Conservation (phyloP, 2,329 filamentous ascomycete genomes). For the Helicocarpus griseus region DNA sequence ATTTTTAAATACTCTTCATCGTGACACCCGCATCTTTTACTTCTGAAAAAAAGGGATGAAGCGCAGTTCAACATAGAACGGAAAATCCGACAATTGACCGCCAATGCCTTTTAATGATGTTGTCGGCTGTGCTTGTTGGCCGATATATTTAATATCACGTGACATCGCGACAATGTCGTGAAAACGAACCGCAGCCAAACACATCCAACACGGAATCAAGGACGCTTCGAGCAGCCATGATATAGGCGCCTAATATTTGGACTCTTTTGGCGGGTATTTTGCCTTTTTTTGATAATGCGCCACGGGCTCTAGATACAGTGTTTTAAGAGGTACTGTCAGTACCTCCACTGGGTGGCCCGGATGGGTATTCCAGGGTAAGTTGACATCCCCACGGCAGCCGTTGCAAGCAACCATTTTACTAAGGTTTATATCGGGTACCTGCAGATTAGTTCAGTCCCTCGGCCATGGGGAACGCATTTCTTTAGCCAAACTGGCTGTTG, state of each 20-base stretch:
- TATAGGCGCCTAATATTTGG: neutral
- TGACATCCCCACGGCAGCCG: neutral
- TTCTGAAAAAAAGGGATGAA: neutral
- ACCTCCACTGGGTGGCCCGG: constrained; percentile 1
- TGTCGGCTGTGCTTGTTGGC: too few relatives aligned
- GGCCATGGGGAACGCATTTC: constrained; percentile 70
- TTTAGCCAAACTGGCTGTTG: constrained; percentile 69
- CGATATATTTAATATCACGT: neutral
- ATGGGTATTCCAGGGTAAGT: constrained; percentile 40
- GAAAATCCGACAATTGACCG: neutral
- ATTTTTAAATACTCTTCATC: neutral
- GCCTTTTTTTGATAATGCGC: neutral
- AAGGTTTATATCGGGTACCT: constrained; percentile 9
- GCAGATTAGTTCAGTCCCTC: constrained; percentile 82
- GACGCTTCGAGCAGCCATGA: neutral
- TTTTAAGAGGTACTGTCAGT: neutral
- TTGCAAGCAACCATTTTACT: neutral
- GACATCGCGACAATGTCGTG: neutral
- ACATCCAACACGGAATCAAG: neutral
- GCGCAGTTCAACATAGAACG: too few relatives aligned
- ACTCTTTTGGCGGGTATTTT: neutral
- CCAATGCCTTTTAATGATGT: neutral
- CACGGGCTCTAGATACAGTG: neutral
- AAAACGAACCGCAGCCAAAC: neutral
- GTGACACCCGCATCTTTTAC: neutral